Base-by-base conservation (phyloP, 2,329 filamentous ascomycete genomes). In the Trichoderma guizhouense region DNA sequence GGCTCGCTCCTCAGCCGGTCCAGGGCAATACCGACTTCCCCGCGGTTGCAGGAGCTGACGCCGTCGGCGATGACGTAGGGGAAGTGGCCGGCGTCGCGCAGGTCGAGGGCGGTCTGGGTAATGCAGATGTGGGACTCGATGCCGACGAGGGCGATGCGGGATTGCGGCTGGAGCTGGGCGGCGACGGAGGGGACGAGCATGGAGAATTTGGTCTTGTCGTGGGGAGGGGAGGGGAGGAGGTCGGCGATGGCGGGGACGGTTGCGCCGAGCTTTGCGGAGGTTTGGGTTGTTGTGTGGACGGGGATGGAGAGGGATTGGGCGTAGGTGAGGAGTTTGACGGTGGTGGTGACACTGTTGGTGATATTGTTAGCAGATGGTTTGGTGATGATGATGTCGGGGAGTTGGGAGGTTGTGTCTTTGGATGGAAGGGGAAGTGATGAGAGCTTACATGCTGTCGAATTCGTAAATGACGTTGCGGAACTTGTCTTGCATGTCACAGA, bases 101-200 rank as follows among this genome's bases (percentile, higher is more conserved):
- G 84, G 83, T 98, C 95, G 55, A 98, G 86, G 18, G 93, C 90
- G 55, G 95, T 98, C 86, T 98, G 95, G 73, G 93, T 95, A 34
- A 98, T 90, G 85, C 95, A 98, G 79, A 98, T 96, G 83, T 98
- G 95, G 53, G 90, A 89, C 83, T 98, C 95, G 79, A 98, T 97
- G 47, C 95, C 95, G 18, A 97, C 91, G 74, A 98, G 89, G 70
- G 93, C 91, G 68, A 94, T 87, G 76, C 91, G 87, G 26, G 88
- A 83, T 1, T 79, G 79, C 1, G 81, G 77, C 1, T 78, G 73
- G 24, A 82, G 76, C 60, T 76, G 39, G 74, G 76, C 74, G 30
- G 86, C 83, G 57, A 97, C 84, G 51, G 91, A 86, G 0, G 93
- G 92, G 2, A 92, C 89, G 80, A 90, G 87, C 95, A 98, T 98